Base-by-base conservation (phyloP, 352 stramenopile species). In the Pythium sukuiense region DNA sequence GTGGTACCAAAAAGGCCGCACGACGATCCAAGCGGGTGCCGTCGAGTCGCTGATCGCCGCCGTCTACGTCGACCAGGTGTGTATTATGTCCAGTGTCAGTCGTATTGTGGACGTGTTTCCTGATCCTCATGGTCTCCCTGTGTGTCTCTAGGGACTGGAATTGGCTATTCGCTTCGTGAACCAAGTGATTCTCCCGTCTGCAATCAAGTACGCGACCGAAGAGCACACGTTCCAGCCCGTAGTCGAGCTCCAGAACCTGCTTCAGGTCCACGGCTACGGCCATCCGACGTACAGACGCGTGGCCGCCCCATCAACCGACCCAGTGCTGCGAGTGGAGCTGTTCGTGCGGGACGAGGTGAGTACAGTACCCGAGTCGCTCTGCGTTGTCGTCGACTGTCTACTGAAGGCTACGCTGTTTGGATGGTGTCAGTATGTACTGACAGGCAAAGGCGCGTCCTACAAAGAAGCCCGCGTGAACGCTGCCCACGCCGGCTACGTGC, bases 21-120 rank as follows among this genome's bases (percentile, higher is more conserved):
- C 67, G 29, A 95, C 87, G 0, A 90, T 95, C 68, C 79, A 92
- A 41, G 83, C 87, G 0, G 86, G 85, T 11, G 84, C 83, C 1
- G 67, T 95, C 16, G 85, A 95, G 55, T 73, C 85, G n/a, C 67
- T 93, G 26, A 92, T 93, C 74, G 85, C 80, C 1, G 85, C 83
- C 0, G 72, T 93, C 18, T 93, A 93, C 64, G 48, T 93, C 26
- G 85, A 93, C 43, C 80, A 92, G 76, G 77, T 85, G 16, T 3
- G 65, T 35, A 50, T 9, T 29, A 57, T 54, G 20, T 61, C 20
- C 20, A 24, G 20, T 24, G 20, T 24, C 20, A 24, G 20, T 24
- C 20, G 20, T 27, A 27, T 30, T 9, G 27, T 7, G 49, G 61
- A 58, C 49, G 41, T 62, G 18, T 54, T 20, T 35, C 20, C 2